A percentile compares a stretch with the other conserved stretches of the same genome.
phyloP scores from a whole-genome alignment of 345 rosid genomes.

The Populus alba region DNA sequence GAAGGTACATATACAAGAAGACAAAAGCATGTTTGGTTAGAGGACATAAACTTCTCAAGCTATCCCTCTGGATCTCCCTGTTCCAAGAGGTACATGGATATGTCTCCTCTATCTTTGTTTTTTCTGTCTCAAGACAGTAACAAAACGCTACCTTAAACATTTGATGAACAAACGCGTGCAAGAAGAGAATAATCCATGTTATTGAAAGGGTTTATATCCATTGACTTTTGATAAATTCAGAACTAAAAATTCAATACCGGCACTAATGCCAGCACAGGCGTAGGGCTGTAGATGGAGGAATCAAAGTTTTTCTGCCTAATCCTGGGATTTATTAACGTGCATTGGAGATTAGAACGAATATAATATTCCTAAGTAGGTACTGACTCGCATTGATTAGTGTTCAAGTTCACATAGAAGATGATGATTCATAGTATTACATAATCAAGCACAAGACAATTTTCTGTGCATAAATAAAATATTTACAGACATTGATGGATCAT shows the following conservation, averaged over 20 bases:
- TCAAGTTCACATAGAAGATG: background rate
- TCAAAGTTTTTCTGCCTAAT: background rate
- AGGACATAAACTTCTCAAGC: too few species aligned
- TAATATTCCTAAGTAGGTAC: background rate
- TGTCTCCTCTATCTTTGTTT: too few species aligned
- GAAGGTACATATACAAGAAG: too few species aligned
- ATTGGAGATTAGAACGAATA: background rate
- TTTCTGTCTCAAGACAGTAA: too few species aligned
- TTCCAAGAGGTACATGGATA: too few species aligned
- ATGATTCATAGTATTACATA: background rate
- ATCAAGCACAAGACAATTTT: background rate
- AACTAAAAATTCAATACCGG: background rate
- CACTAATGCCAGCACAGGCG: constrained; percentile 2
- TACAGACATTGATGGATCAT: background rate
- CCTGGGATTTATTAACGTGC: background rate
- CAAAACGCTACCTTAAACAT: background rate
- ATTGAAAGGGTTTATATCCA: background rate
- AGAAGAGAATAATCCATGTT: background rate
- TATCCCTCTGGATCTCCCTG: too few species aligned
- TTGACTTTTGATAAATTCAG: constrained; percentile 11
- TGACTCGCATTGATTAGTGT: background rate
- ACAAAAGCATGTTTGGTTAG: too few species aligned
- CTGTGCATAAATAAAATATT: background rate
- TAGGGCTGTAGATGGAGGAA: background rate
- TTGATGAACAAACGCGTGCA: background rate